Percentiles rank a stretch among this genome's conserved stretches.
phyloP scores from a whole-genome alignment of 495 filamentous ascomycete genomes.

The Chaetomium fimeti region DNA sequence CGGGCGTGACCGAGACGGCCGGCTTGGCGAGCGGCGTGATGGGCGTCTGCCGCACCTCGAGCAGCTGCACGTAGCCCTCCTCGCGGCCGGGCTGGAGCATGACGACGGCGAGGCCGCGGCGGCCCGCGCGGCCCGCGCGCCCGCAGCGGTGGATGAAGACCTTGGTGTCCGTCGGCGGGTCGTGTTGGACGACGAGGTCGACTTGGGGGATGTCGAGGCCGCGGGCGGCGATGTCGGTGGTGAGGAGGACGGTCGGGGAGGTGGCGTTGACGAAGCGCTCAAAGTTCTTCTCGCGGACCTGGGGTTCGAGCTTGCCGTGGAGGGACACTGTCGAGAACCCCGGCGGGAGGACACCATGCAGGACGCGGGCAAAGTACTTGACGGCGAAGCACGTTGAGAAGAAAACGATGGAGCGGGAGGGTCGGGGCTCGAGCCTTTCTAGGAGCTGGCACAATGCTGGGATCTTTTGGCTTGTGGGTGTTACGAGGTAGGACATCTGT shows the following conservation, averaged over 20 bases:
- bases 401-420: conserved; percentile 88
- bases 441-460: conserved; percentile 71
- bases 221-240: conserved; percentile 60
- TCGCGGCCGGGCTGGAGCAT: conserved; percentile 80
- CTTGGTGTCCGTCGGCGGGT: conserved; percentile 89
- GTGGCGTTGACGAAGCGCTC: conserved; percentile 58
- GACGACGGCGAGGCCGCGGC: conserved; percentile 78
- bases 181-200: conserved; percentile 89
- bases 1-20: conserved; percentile 49
- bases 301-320: conserved; percentile 85
- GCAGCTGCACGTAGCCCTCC: conserved; percentile 83
- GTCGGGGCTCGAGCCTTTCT: conserved; percentile 62
- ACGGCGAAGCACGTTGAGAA: conserved; percentile 94
- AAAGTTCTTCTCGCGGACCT: conserved; percentile 51
- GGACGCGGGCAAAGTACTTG: conserved; percentile 80
- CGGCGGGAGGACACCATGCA: conserved; percentile 62
- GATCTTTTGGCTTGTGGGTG: conserved; percentile 72
- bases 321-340: conserved; percentile 72
- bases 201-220: conserved; percentile 94
- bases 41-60: conserved; percentile 86
- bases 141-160: conserved; percentile 94
- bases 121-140: conserved; percentile 85
- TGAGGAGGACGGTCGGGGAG: conserved; percentile 78
- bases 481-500: conserved; percentile 84
- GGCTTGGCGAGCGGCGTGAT: conserved; percentile 61